Percentiles rank a stretch among this genome's conserved stretches.
Evolutionary conservation across 2,329 filamentous ascomycete genomes (phyloP).

Genomic region (Trichophyton schoenleinii): DNA sequence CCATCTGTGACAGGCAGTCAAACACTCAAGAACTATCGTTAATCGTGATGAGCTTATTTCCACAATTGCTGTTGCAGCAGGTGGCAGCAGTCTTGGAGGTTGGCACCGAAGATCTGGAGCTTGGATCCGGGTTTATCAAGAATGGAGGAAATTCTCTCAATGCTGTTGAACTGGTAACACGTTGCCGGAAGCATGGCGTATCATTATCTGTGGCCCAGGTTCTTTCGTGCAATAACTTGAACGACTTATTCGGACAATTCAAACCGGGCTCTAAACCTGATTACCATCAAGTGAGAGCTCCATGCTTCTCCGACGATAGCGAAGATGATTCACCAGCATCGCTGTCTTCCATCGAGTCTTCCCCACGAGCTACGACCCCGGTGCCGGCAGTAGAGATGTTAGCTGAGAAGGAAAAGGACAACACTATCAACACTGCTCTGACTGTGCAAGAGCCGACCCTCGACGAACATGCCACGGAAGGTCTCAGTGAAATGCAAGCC

Average conservation of each 20-base stretch:
- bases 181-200: not conserved
- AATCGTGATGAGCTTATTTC: not conserved
- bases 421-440: not conserved
- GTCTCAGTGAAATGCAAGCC: slow-evolving; percentile 1
- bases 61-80: not conserved
- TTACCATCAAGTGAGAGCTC: not conserved
- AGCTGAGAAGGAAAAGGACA: not conserved
- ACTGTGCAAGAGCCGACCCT: not conserved
- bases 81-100: not conserved
- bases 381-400: not conserved
- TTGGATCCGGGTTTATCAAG: not conserved
- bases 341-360: not conserved
- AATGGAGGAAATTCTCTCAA: not conserved
- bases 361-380: not conserved
- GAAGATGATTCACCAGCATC: not conserved
- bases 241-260: not conserved
- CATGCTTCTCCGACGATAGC: not conserved
- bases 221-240: not conserved
- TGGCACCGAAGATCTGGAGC: not conserved
- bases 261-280: not conserved
- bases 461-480: not conserved
- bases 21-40: not conserved
- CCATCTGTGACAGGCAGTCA: not conserved
- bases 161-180: not conserved
- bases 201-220: not conserved